Percentiles rank a stretch among this genome's conserved stretches.
Conservation (phyloP, 106 monocot species). For the Acanthochlamys bracteata region DNA sequence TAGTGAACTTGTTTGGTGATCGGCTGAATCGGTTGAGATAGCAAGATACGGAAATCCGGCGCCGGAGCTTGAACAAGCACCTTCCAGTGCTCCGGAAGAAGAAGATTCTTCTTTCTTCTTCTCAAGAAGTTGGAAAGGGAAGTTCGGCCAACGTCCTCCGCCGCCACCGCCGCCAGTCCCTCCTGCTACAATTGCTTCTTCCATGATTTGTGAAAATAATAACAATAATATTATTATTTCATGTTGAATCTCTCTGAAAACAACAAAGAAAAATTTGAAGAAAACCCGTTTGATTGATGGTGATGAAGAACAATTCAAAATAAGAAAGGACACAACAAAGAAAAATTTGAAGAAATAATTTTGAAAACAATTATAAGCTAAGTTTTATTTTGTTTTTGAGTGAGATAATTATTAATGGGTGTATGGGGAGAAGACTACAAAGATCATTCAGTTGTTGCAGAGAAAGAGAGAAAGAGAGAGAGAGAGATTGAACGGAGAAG, state of each 20-base stretch:
- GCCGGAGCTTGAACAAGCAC: conserved; percentile 20
- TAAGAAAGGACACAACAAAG: too few species aligned
- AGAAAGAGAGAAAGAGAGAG: conserved; percentile 11
- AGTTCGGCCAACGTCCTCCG: conserved; percentile 50
- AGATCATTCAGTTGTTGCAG: background rate
- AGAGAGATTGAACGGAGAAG: conserved; percentile 14
- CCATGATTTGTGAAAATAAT: background rate
- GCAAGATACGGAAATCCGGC: conserved; percentile 12
- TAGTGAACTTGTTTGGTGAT: background rate
- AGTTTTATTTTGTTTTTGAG: too few species aligned
- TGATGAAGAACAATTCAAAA: too few species aligned
- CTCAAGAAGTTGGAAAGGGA: conserved; percentile 78
- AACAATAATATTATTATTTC: too few species aligned
- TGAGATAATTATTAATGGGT: too few species aligned
- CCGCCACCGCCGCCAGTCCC: conserved; percentile 8
- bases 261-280: too few species aligned
- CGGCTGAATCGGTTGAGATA: conserved; percentile 15
- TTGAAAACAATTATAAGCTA: too few species aligned
- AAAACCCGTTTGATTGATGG: too few species aligned
- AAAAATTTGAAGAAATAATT: too few species aligned
- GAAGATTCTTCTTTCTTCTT: conserved; percentile 42
- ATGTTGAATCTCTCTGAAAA: too few species aligned
- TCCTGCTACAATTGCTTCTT: background rate
- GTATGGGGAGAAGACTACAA: background rate
- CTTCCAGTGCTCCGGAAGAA: background rate